phyloP scores from a whole-genome alignment of 2,329 filamentous ascomycete species.

The Cladosporium sp. region DNA sequence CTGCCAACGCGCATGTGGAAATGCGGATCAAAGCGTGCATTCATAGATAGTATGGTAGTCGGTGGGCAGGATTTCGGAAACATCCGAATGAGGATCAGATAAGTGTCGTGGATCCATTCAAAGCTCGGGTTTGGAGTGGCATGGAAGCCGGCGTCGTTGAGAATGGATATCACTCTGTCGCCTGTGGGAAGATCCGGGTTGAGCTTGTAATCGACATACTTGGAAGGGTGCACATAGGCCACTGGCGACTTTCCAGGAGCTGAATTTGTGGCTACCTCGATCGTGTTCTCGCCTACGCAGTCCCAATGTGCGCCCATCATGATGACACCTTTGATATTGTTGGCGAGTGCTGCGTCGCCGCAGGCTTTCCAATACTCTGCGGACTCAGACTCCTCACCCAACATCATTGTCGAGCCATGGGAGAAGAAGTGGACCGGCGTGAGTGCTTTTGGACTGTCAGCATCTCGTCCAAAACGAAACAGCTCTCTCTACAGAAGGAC shows the following conservation, averaged over 20 bases:
- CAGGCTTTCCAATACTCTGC: constrained; percentile 63
- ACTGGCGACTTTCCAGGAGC: constrained; percentile 59
- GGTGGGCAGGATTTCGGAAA: constrained; percentile 63
- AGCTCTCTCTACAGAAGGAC: too few species aligned
- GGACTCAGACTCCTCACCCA: constrained; percentile 59
- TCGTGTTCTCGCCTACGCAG: constrained; percentile 45
- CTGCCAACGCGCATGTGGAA: constrained; percentile 56
- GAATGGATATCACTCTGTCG: constrained; percentile 47
- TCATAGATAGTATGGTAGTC: constrained; percentile 57
- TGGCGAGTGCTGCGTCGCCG: constrained; percentile 58
- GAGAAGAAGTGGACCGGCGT: constrained; percentile 65
- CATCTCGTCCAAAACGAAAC: too few species aligned
- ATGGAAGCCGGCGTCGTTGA: constrained; percentile 52
- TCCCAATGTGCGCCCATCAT: constrained; percentile 66
- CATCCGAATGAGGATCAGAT: constrained; percentile 65
- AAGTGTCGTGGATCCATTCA: constrained; percentile 71
- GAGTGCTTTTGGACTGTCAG: too few species aligned
- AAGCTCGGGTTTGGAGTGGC: constrained; percentile 52
- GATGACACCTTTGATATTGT: constrained; percentile 58
- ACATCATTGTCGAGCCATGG: constrained; percentile 69
- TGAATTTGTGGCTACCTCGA: constrained; percentile 60
- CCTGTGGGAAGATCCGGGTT: constrained; percentile 55
- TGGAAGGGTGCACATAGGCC: constrained; percentile 62
- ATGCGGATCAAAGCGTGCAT: constrained; percentile 53
- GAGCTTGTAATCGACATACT: constrained; percentile 60